Conservation (phyloP, 208 protist species). For the Acanthamoeba triangularis region DNA sequence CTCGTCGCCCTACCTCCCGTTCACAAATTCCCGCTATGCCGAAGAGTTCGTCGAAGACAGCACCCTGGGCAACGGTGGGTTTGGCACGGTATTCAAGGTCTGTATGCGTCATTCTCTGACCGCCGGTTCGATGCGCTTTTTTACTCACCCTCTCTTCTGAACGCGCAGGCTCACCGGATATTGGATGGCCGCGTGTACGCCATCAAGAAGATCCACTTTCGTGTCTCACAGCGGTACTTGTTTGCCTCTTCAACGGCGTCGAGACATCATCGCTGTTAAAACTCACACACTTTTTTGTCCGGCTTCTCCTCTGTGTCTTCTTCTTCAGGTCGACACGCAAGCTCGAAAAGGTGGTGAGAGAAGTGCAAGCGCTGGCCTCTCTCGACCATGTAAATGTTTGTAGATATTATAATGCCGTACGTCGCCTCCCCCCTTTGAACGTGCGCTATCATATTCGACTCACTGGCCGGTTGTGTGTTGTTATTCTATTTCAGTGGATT, state of each 20-base stretch:
- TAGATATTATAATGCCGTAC: conserved; percentile 60
- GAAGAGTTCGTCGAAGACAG: conserved; percentile 36
- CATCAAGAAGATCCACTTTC: conserved; percentile 63
- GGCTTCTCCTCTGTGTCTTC: too few species aligned
- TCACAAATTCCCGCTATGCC: background rate
- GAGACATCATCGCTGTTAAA: too few species aligned
- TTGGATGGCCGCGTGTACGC: conserved; percentile 26
- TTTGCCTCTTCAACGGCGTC: too few species aligned
- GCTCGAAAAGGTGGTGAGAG: conserved; percentile 44
- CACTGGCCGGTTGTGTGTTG: too few species aligned
- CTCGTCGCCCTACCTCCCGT: conserved; percentile 1
- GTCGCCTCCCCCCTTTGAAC: background rate
- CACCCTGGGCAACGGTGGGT: conserved; percentile 23
- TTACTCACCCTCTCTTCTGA: background rate
- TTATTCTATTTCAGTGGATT: conserved; percentile 8
- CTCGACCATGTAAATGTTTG: conserved; percentile 52
- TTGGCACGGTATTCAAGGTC: conserved; percentile 8
- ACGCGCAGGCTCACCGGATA: background rate
- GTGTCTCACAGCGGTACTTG: conserved; percentile 32
- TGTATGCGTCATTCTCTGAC: too few species aligned
- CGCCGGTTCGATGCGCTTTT: background rate
- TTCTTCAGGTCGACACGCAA: conserved; percentile 56
- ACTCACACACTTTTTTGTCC: too few species aligned
- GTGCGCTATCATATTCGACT: background rate
- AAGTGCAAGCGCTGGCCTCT: conserved; percentile 44